These are phyloP conservation scores for Cordyceps javanica DNA, from an alignment of 2,329 filamentous ascomycete genomes.

Conservation along the genomic window DNA sequence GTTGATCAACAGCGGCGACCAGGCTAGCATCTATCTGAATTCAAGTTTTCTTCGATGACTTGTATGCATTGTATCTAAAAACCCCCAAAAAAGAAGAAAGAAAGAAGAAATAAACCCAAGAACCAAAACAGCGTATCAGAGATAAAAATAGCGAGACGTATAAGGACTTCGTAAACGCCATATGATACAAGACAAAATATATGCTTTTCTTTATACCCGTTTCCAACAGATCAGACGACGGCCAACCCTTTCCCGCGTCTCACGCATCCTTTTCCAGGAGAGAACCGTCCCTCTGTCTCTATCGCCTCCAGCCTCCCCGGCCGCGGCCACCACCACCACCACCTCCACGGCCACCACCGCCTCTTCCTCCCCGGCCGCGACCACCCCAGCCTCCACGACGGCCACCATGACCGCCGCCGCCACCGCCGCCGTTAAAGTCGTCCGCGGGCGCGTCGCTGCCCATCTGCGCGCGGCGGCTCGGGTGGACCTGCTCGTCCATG, in stretches of 20 bases:
- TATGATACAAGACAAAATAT: constrained; percentile 1
- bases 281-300: not conserved
- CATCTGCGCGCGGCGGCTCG: constrained; percentile 38
- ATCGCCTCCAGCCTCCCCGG: not conserved
- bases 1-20: not conserved
- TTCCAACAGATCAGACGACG: not conserved
- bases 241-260: not conserved
- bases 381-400: not conserved
- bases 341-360: constrained; percentile 4
- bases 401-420: not conserved
- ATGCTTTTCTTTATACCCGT: constrained; percentile 8
- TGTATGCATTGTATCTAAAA: not conserved
- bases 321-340: constrained; percentile 4
- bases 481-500: constrained; percentile 40
- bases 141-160: not conserved
- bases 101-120: no score
- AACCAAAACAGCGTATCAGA: no score
- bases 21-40: not conserved
- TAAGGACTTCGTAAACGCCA: not conserved
- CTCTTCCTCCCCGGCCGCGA: constrained; percentile 4
- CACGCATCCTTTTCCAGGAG: not conserved
- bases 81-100: not conserved
- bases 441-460: constrained; percentile 18
- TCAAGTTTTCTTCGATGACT: not conserved
- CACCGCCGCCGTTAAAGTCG: not conserved